Base-by-base conservation (phyloP, 148 eudicot genomes). In the Pharnaceum exiguum region DNA sequence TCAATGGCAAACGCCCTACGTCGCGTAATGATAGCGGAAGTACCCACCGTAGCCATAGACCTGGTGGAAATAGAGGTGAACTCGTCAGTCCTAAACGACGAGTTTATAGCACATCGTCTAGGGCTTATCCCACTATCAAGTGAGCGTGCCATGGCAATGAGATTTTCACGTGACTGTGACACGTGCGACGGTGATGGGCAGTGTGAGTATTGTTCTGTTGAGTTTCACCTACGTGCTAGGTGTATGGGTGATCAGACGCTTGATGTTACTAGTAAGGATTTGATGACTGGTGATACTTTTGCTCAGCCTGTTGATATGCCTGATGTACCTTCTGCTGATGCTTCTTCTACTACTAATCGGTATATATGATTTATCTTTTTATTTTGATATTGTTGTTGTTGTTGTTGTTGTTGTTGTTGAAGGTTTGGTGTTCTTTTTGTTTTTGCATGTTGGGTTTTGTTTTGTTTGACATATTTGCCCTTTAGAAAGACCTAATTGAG, bases 111-210 rank as follows among this genome's bases (percentile, higher is more conserved):
- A 3, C 98, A 86, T 39, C 73, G 97, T 0, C 75, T 89, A 2
- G 98, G 98, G 3, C 85, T 91, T 23, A 72, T 91, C 18, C 98
- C 98, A 0, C 80, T 91, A 27, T 79, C 83, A 25, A 87, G 90
- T 28, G 96, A 91, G 1, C 75, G 95, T 0, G 98, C 98, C 23
- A 85, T 91, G 98, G 49, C 70, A 38, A 91, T 88, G 98, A 71
- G 98, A n/a, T 88, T 91, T 73, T 88, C 98, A 0, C 82, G 98
- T 11, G 98, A 91, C 71, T 85, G 98, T 32, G 94, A 91, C 58
- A 88, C 94, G 7, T 91, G 96, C 46, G 96, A 91, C 29, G 98
- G 98, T 9, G 98, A 87, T 23, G 98, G 98, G 0, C 94, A 88
- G 73, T 91, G 96, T 17, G 98, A 88, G 84, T 83, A 62, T 60